Conservation (phyloP, 306 rosid species). For the Lotus japonicus region DNA sequence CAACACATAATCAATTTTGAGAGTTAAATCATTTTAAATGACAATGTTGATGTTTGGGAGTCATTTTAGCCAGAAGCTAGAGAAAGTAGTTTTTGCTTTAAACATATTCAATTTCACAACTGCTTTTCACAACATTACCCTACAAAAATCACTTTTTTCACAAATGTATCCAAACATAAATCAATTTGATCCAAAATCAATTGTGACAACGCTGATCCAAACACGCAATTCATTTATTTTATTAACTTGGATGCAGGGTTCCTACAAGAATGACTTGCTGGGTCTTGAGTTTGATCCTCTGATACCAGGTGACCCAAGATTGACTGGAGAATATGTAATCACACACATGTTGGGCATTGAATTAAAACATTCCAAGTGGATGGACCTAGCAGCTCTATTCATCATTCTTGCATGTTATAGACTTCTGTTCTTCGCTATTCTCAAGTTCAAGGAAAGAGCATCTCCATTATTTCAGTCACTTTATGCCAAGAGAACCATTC, state of each 20-base stretch:
- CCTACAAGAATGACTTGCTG: constrained; percentile 62
- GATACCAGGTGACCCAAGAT: constrained; percentile 37
- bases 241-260: constrained; percentile 34
- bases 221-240: not conserved
- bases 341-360: constrained; percentile 39
- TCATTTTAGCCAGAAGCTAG: no score
- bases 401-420: constrained; percentile 33
- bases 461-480: constrained; percentile 36
- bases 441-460: constrained; percentile 45
- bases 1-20: no score
- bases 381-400: constrained; percentile 47
- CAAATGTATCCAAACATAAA: no score
- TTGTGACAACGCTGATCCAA: no score
- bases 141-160: no score
- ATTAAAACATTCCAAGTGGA: constrained; percentile 51
- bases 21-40: no score
- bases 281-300: constrained; percentile 59
- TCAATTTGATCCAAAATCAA: no score
- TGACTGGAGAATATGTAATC: constrained; percentile 37
- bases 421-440: constrained; percentile 27
- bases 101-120: no score
- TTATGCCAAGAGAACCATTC: constrained; percentile 36
- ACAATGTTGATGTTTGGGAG: no score
- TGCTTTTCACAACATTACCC: no score
- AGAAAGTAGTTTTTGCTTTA: no score